Percentiles rank a stretch among this genome's conserved stretches.
Conservation (phyloP, 257 asterid species). For the Nicotiana obtusifolia region DNA sequence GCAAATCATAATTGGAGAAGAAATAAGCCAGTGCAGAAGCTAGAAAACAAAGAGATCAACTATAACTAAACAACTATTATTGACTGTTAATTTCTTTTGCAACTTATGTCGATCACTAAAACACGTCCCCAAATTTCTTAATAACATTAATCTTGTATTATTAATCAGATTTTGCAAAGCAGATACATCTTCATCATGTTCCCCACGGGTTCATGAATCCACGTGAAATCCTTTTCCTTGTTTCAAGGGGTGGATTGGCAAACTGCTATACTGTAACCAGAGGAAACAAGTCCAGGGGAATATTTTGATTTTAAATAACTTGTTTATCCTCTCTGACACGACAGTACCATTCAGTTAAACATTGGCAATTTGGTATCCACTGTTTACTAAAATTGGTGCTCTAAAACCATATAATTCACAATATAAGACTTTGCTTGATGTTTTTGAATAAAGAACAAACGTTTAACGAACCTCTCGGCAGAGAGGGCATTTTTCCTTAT, state of each 20-base stretch:
- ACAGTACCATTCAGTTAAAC: background rate
- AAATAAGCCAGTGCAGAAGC: background rate
- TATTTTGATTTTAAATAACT: background rate
- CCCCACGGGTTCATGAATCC: background rate
- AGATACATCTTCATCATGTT: background rate
- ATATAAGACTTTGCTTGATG: background rate
- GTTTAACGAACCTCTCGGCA: slow-evolving; percentile 70
- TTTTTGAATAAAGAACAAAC: background rate
- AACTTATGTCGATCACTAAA: background rate
- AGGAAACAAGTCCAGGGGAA: background rate
- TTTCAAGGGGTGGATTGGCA: background rate
- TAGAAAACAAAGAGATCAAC: background rate
- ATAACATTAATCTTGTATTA: background rate
- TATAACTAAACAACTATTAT: background rate
- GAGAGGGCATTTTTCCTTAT: slow-evolving; percentile 60
- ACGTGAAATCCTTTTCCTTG: background rate
- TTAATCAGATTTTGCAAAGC: background rate
- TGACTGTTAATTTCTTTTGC: background rate
- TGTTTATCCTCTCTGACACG: background rate
- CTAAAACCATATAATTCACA: background rate
- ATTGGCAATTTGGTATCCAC: background rate
- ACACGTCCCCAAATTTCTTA: background rate
- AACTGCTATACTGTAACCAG: background rate
- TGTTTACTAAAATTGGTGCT: background rate
- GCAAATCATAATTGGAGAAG: background rate